Conservation (phyloP, 257 asterid species). For the Osmanthus fragrans region DNA sequence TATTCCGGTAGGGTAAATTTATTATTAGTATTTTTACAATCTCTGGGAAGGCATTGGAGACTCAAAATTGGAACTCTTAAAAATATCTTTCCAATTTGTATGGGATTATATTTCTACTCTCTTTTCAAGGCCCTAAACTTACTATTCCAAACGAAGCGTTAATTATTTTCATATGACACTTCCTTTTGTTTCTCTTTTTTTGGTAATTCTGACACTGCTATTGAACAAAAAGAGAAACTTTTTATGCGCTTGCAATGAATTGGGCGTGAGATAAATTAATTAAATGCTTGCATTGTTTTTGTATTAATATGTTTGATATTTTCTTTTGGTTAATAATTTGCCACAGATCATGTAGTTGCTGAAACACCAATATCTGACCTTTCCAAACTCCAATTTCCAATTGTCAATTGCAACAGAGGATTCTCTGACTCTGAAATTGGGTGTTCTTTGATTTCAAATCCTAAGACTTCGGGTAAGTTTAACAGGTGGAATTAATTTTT, state of each 20-base stretch:
- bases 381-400: conserved; percentile 31
- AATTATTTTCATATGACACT: not conserved
- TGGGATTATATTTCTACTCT: not conserved
- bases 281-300: not conserved
- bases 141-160: not conserved
- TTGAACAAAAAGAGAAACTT: not conserved
- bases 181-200: not conserved
- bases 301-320: not conserved
- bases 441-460: conserved; percentile 26
- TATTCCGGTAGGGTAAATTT: conserved; percentile 36
- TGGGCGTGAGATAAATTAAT: not conserved
- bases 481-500: conserved; percentile 4
- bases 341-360: conserved; percentile 44
- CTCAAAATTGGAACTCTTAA: not conserved
- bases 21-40: not conserved
- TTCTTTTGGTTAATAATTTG: conserved; percentile 35
- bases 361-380: conserved; percentile 69
- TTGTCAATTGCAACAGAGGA: conserved; percentile 32
- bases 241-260: not conserved
- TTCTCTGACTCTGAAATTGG: conserved; percentile 22
- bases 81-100: not conserved
- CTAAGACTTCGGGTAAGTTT: conserved; percentile 43
- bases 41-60: not conserved
- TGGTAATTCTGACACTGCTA: not conserved
- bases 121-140: not conserved